These are phyloP conservation scores for Beauveria asiatica DNA, from an alignment of 2,329 filamentous ascomycete species.

Conservation along the genomic window DNA sequence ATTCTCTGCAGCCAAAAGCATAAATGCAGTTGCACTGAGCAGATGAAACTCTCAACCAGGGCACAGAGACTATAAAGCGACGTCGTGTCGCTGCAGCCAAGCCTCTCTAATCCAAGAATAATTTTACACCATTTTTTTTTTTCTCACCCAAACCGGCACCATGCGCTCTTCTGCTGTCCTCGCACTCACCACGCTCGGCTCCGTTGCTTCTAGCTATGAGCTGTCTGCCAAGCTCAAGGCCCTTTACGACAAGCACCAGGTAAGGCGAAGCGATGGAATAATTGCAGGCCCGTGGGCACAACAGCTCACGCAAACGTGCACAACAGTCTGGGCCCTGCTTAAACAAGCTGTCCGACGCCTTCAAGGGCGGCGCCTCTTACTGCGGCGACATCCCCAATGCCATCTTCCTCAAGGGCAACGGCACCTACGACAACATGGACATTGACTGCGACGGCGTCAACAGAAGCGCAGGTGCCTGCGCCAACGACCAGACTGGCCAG, in stretches of 20 bases:
- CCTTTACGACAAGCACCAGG: slow-evolving; percentile 14
- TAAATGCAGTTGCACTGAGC: background rate
- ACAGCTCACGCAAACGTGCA: background rate
- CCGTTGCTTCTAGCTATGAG: slow-evolving; percentile 9
- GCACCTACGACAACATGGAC: slow-evolving; percentile 37
- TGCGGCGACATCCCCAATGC: slow-evolving; percentile 18
- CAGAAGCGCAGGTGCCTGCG: slow-evolving; percentile 29
- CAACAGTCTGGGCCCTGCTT: background rate
- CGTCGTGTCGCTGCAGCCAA: background rate
- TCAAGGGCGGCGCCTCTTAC: background rate
- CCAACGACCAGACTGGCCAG: slow-evolving; percentile 25
- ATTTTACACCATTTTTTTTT: background rate
- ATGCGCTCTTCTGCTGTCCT: slow-evolving; percentile 13
- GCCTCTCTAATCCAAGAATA: rapidly evolving
- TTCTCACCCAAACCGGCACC: background rate
- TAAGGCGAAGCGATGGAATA: background rate
- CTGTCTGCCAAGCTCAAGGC: slow-evolving; percentile 13
- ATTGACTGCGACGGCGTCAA: slow-evolving; percentile 41
- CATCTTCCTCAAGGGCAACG: slow-evolving; percentile 33
- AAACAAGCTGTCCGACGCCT: background rate
- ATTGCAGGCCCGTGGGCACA: no score
- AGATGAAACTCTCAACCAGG: background rate
- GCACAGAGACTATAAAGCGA: background rate
- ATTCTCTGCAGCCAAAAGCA: background rate
- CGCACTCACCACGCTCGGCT: slow-evolving; percentile 8